Conservation (phyloP, 371 early-diverging fungal species). For the Mortierella sp. region DNA sequence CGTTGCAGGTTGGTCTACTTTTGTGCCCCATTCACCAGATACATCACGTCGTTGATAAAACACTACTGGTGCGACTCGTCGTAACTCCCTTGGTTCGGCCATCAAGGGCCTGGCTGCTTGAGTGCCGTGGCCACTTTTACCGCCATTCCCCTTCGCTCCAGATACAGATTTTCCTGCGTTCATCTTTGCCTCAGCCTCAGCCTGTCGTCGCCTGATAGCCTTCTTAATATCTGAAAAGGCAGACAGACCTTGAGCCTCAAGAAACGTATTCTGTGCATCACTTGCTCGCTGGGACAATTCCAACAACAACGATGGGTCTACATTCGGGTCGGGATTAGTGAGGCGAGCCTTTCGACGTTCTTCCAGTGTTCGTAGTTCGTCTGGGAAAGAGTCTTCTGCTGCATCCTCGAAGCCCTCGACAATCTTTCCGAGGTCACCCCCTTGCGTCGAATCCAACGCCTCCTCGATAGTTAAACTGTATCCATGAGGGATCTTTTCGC, state of each 20-base stretch:
- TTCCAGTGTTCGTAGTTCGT: constrained; percentile 17
- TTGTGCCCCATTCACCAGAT: neutral
- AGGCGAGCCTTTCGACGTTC: constrained; percentile 28
- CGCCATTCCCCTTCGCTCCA: neutral
- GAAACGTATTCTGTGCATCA: constrained; percentile 17
- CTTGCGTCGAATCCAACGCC: constrained; percentile 56
- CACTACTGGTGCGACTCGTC: neutral
- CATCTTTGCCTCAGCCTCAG: constrained; percentile 54
- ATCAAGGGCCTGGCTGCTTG: neutral
- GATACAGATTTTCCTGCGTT: constrained; percentile 41
- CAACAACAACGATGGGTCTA: neutral
- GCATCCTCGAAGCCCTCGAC: constrained; percentile 26
- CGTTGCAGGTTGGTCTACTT: neutral
- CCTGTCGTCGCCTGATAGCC: constrained; percentile 13
- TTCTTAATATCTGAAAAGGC: constrained; percentile 29
- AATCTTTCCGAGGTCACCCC: constrained; percentile 16
- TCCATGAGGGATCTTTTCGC: constrained; percentile 73
- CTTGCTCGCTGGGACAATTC: constrained; percentile 17
- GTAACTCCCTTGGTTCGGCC: neutral
- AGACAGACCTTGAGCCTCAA: constrained; percentile 44
- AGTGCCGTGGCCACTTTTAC: neutral
- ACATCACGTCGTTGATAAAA: neutral
- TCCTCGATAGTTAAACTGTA: constrained; percentile 66
- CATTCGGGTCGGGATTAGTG: neutral
- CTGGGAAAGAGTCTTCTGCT: constrained; percentile 21